A percentile compares a stretch with the other conserved stretches of the same genome.
Evolutionary conservation across 306 rosid species (phyloP).

Genomic region (Begonia fuchsioides): DNA sequence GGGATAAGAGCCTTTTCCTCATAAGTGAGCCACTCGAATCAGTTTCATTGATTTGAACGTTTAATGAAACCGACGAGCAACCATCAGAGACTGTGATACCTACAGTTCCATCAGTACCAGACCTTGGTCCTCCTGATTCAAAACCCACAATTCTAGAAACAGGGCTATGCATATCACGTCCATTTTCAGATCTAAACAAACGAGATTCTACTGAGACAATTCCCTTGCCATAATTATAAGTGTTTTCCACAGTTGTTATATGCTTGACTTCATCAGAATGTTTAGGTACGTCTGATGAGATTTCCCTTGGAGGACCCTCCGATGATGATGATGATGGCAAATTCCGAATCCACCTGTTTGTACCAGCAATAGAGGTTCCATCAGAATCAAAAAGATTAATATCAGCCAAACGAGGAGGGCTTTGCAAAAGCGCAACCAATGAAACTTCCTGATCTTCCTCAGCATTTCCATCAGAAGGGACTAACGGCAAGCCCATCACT

Average conservation of each 20-base stretch:
- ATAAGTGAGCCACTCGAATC: conserved; percentile 42
- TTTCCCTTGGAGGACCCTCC: conserved; percentile 35
- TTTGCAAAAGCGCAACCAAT: conserved; percentile 31
- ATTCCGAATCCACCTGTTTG: conserved; percentile 22
- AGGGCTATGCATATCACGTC: conserved; percentile 40
- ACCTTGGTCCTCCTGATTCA: conserved; percentile 38
- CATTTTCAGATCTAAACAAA: conserved; percentile 25
- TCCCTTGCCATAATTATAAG: conserved; percentile 45
- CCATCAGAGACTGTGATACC: conserved; percentile 19
- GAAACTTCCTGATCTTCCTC: conserved; percentile 33
- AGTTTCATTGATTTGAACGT: conserved; percentile 22
- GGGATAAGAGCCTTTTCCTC: conserved; percentile 77
- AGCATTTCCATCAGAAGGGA: conserved; percentile 36
- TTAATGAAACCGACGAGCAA: conserved; percentile 20
- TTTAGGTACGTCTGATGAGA: conserved; percentile 32
- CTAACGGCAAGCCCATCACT: conserved; percentile 84
- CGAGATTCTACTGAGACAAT: conserved; percentile 37
- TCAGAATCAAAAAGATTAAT: conserved; percentile 36
- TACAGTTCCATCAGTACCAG: conserved; percentile 23
- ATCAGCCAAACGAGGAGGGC: conserved; percentile 41
- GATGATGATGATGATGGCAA: conserved; percentile 39
- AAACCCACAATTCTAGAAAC: conserved; percentile 90
- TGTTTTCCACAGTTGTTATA: conserved; percentile 42
- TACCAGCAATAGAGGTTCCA: conserved; percentile 23
- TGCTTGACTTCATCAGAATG: conserved; percentile 22